phyloP scores from a whole-genome alignment of 306 rosid species.

The Canavalia gladiata region DNA sequence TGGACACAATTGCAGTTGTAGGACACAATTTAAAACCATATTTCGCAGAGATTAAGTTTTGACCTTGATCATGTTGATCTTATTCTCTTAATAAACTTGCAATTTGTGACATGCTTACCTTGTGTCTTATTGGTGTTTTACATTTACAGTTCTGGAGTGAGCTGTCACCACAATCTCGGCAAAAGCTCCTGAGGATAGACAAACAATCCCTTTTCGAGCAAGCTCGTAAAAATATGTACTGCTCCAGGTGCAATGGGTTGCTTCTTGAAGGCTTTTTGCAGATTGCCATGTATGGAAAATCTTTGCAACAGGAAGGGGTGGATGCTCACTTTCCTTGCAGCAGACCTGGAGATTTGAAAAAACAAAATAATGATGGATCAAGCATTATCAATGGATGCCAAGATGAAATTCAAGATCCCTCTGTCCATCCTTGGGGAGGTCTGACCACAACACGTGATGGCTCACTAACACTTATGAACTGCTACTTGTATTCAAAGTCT shows the following conservation, averaged over 20 bases:
- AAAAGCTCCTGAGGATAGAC: slow-evolving; percentile 90
- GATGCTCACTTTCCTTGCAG: slow-evolving; percentile 60
- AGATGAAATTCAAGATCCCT: slow-evolving; percentile 92
- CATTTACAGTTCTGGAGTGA: slow-evolving; percentile 90
- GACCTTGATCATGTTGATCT: slow-evolving; percentile 28
- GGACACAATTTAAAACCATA: not conserved
- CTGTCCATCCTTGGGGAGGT: slow-evolving; percentile 99
- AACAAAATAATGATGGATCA: slow-evolving; percentile 64
- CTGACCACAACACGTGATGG: slow-evolving; percentile 90
- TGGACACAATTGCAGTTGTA: not conserved
- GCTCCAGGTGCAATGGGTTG: slow-evolving; percentile 99
- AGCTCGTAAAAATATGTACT: slow-evolving; percentile 99
- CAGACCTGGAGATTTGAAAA: slow-evolving; percentile 61
- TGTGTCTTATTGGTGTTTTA: slow-evolving; percentile 48
- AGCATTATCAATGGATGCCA: slow-evolving; percentile 60
- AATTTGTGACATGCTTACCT: slow-evolving; percentile 32
- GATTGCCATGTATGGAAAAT: slow-evolving; percentile 94
- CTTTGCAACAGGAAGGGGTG: slow-evolving; percentile 82
- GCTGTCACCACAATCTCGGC: slow-evolving; percentile 72
- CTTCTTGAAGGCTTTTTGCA: slow-evolving; percentile 97
- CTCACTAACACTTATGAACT: slow-evolving; percentile 84
- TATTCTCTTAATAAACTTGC: slow-evolving; percentile 33
- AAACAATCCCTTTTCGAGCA: slow-evolving; percentile 97
- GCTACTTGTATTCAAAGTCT: slow-evolving; percentile 85
- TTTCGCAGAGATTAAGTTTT: slow-evolving; percentile 18